Percentiles rank a stretch among this genome's conserved stretches.
Conservation (phyloP, 179 eudicot genomes). For the Drosera spatulata region DNA sequence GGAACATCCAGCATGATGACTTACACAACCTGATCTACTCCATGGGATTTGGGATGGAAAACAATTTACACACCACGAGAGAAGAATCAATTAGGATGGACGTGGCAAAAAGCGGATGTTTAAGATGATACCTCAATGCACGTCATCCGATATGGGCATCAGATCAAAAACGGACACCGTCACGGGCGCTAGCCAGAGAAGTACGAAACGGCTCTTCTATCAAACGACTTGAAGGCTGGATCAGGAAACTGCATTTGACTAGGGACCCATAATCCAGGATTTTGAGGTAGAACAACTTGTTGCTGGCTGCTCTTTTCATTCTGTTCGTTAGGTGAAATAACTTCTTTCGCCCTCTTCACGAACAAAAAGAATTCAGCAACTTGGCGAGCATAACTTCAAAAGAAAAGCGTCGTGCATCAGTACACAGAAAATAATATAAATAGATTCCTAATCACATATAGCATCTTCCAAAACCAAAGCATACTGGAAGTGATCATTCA, state of each 20-base stretch:
- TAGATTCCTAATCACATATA: no score
- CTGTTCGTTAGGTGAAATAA: constrained; percentile 19
- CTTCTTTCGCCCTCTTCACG: constrained; percentile 84
- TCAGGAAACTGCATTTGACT: constrained; percentile 37
- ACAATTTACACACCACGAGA: no score
- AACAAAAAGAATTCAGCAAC: constrained; percentile 89
- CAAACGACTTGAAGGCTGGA: constrained; percentile 46
- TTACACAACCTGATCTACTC: no score
- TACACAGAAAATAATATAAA: no score
- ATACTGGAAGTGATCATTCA: background rate
- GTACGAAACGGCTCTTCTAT: constrained; percentile 48
- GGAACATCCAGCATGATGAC: no score
- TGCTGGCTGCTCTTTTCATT: constrained; percentile 16
- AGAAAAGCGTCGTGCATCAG: background rate
- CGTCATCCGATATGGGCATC: no score
- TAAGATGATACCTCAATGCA: no score
- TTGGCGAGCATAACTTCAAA: constrained; percentile 84
- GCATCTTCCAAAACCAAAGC: no score
- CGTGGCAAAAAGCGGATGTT: no score
- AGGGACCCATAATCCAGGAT: constrained; percentile 59
- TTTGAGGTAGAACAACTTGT: constrained; percentile 36
- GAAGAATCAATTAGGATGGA: no score
- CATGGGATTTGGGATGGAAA: no score
- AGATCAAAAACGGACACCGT: no score
- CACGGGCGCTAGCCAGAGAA: constrained; percentile 23